Conservation (phyloP, 768 basidiomycete species). For the Amanita rubescens region DNA sequence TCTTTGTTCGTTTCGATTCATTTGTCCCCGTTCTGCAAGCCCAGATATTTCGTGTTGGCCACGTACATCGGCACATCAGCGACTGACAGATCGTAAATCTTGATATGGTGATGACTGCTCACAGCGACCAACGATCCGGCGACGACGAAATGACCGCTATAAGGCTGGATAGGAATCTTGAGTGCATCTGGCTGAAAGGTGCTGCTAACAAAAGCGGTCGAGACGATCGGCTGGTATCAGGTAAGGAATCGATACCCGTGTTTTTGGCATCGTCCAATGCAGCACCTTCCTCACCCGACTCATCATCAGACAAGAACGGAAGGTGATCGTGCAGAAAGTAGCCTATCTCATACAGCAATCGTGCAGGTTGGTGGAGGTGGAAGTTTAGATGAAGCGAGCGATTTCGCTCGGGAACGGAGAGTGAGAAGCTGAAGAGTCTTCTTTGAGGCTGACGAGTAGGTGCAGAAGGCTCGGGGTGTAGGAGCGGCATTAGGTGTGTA, state of each 20-base stretch:
- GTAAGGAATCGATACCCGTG: constrained; percentile 44
- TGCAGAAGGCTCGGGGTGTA: background rate
- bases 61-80: constrained; percentile 37
- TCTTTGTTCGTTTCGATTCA: constrained; percentile 78
- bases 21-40: constrained; percentile 54
- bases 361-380: constrained; percentile 73
- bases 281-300: constrained; percentile 45
- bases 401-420: constrained; percentile 30
- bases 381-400: constrained; percentile 33
- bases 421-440: too few species aligned
- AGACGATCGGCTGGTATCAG: constrained; percentile 64
- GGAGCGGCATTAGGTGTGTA: constrained; percentile 9
- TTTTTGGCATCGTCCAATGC: constrained; percentile 37
- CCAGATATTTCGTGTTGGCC: constrained; percentile 57
- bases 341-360: constrained; percentile 60
- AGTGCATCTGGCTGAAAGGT: constrained; percentile 33
- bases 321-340: constrained; percentile 53
- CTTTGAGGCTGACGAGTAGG: too few species aligned
- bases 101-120: constrained; percentile 51
- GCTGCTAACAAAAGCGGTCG: constrained; percentile 37
- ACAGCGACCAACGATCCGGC: constrained; percentile 54
- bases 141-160: constrained; percentile 45
- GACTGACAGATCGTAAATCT: constrained; percentile 50
- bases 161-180: constrained; percentile 52
- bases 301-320: constrained; percentile 42